A percentile compares a stretch with the other conserved stretches of the same genome.
These are phyloP conservation scores for Rhizopus delemar DNA, from an alignment of 371 early-diverging fungal species.

Conservation along the genomic window DNA sequence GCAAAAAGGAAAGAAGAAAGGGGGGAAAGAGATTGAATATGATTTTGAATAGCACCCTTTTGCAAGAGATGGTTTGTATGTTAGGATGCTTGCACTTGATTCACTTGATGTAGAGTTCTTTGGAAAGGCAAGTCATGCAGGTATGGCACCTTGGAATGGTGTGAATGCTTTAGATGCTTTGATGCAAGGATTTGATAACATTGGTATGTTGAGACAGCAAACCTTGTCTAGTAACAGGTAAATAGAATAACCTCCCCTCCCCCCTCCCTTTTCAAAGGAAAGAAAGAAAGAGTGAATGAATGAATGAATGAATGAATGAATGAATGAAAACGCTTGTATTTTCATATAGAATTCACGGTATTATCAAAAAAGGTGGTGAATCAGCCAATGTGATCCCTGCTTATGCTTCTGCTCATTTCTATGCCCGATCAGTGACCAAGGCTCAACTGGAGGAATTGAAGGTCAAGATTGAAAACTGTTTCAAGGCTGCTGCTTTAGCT, in stretches of 20 bases:
- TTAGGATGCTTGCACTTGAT: conserved; percentile 42
- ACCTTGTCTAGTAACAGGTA: conserved; percentile 50
- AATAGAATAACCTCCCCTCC: too few species aligned
- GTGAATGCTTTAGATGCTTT: conserved; percentile 73
- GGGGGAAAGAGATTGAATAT: conserved; percentile 12
- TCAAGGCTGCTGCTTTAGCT: conserved; percentile 63
- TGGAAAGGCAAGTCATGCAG: conserved; percentile 64
- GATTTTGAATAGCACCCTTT: conserved; percentile 24
- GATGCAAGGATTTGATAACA: conserved; percentile 53
- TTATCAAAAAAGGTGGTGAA: conserved; percentile 26
- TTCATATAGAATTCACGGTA: conserved; percentile 59
- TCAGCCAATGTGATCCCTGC: conserved; percentile 54
- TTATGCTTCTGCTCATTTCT: conserved; percentile 50
- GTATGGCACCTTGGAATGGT: conserved; percentile 56
- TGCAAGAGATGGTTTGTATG: conserved; percentile 28
- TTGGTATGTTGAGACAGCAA: conserved; percentile 70
- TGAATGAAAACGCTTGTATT: too few species aligned
- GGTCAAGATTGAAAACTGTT: conserved; percentile 47
- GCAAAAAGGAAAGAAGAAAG: not conserved
- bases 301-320: too few species aligned
- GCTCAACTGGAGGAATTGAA: conserved; percentile 49
- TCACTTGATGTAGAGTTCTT: conserved; percentile 51
- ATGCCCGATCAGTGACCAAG: conserved; percentile 52
- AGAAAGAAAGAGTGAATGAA: too few species aligned
- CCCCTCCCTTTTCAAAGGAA: too few species aligned